Conservation (phyloP, 305 asterid genomes). For the Solanum hybrid region DNA sequence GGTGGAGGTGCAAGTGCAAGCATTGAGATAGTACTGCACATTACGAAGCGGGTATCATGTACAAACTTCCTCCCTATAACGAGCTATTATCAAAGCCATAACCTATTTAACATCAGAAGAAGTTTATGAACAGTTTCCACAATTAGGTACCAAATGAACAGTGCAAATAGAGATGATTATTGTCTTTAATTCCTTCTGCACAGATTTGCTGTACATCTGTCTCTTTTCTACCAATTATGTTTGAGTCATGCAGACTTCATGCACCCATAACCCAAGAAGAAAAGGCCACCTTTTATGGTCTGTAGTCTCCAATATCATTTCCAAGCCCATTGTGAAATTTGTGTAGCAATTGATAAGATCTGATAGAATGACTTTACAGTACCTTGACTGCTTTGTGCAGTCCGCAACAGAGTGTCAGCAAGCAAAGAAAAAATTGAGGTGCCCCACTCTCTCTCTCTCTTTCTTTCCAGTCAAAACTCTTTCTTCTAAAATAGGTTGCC, state of each 20-base stretch:
- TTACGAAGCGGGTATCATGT: neutral
- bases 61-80: neutral
- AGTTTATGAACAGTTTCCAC: neutral
- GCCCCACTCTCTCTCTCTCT: neutral
- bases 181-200: neutral
- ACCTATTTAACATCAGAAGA: neutral
- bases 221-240: neutral
- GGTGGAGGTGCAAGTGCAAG: neutral
- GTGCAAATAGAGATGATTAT: neutral
- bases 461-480: neutral
- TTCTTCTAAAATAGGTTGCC: neutral
- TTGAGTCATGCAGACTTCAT: neutral
- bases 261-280: neutral
- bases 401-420: neutral
- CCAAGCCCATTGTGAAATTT: neutral
- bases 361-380: neutral
- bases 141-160: neutral
- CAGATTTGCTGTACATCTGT: neutral
- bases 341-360: neutral
- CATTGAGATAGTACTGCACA: neutral
- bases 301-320: neutral
- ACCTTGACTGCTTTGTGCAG: neutral
- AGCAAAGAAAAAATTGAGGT: neutral
- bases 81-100: neutral
- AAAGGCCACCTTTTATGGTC: neutral